Conservation (phyloP, 1,284 basidiomycete species). For the Ceratobasidium sp. region DNA sequence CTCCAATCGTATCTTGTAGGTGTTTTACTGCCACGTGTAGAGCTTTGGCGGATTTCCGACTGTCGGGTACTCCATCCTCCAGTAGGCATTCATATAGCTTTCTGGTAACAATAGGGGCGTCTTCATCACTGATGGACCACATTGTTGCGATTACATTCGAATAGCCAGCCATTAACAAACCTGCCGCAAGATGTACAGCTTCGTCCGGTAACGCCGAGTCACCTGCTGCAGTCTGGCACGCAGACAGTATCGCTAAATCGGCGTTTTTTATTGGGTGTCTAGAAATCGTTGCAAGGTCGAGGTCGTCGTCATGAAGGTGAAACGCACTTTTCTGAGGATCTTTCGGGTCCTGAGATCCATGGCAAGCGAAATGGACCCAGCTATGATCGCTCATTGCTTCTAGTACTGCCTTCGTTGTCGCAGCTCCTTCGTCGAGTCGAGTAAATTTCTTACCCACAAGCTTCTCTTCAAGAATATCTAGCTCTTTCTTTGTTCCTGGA, state of each 20-base stretch:
- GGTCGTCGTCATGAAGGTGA: background rate
- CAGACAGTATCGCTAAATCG: slow-evolving; percentile 26
- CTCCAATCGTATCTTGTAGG: slow-evolving; percentile 18
- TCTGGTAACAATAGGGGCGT: slow-evolving; percentile 2
- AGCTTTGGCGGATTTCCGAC: background rate
- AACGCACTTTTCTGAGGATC: background rate
- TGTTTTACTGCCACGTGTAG: slow-evolving; percentile 5
- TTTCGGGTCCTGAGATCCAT: background rate
- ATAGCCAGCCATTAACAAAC: slow-evolving; percentile 11
- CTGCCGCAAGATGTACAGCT: slow-evolving; percentile 24
- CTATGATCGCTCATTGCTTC: background rate
- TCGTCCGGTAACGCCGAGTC: slow-evolving; percentile 16
- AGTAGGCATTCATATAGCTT: background rate
- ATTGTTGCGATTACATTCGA: slow-evolving; percentile 26
- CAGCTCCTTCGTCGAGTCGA: background rate
- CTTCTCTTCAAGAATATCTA: background rate
- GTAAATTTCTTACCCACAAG: background rate
- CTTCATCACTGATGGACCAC: slow-evolving; percentile 23
- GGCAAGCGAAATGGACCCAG: slow-evolving; percentile 23
- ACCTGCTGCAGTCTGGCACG: slow-evolving; percentile 29
- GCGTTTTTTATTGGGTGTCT: background rate
- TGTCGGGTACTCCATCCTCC: background rate
- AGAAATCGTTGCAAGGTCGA: background rate
- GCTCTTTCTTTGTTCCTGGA: background rate
- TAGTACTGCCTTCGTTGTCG: background rate